Evolutionary conservation across 1,139 yeast species (phyloP).

Genomic region (Geotrichum carabidarum): DNA sequence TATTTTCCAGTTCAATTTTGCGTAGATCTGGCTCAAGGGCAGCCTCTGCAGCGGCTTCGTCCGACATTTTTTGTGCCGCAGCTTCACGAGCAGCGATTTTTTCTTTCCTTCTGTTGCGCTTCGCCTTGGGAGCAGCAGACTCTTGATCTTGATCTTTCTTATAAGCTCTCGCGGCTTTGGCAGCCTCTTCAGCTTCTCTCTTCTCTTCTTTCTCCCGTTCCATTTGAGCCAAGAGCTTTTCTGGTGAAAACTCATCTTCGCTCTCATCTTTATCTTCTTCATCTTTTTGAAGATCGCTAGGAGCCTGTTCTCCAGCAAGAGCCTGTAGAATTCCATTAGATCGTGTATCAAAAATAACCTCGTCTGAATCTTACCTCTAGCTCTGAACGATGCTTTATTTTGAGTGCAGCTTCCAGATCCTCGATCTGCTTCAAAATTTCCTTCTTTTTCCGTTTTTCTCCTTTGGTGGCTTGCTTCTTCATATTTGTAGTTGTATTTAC

Average conservation of each 20-base stretch:
- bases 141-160: slow-evolving; percentile 2
- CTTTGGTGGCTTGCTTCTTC: slow-evolving; percentile 79
- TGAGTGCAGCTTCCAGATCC: slow-evolving; percentile 54
- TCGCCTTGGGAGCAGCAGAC: slow-evolving; percentile 26
- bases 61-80: slow-evolving; percentile 55
- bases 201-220: slow-evolving; percentile 36
- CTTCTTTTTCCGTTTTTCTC: slow-evolving; percentile 57
- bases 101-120: slow-evolving; percentile 80
- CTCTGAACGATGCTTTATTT: slow-evolving; percentile 51
- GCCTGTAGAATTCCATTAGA: not conserved
- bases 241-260: slow-evolving; percentile 57
- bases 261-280: slow-evolving; percentile 31
- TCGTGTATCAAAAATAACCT: not conserved
- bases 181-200: slow-evolving; percentile 17
- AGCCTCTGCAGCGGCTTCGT: slow-evolving; percentile 71
- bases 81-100: slow-evolving; percentile 71
- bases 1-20: slow-evolving; percentile 61
- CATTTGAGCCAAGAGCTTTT: slow-evolving; percentile 54
- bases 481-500: slow-evolving; percentile 63
- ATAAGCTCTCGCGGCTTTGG: slow-evolving; percentile 6
- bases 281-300: slow-evolving; percentile 10
- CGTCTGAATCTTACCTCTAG: slow-evolving; percentile 29
- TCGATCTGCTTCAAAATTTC: slow-evolving; percentile 51
- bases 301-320: not conserved
- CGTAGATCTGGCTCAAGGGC: slow-evolving; percentile 59